These are phyloP conservation scores for Phytophthora sp. DNA, from an alignment of 352 stramenopile species.

Conservation along the genomic window DNA sequence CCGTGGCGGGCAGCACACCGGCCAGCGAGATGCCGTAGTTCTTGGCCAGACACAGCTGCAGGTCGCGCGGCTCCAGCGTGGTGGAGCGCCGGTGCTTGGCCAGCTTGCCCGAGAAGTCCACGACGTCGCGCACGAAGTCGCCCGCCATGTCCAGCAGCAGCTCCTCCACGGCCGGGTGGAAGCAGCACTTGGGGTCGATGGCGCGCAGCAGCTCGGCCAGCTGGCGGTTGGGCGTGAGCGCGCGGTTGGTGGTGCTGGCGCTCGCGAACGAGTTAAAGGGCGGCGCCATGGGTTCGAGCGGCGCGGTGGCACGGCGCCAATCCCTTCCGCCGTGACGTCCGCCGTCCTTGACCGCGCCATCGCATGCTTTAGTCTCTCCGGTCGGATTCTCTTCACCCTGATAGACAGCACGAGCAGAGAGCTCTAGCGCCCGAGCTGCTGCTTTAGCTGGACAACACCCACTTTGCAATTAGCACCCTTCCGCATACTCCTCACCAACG, in stretches of 20 bases:
- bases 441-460: too few relatives aligned
- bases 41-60: slow-evolving; percentile 86
- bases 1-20: slow-evolving; percentile 47
- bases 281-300: slow-evolving; percentile 36
- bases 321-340: too few relatives aligned
- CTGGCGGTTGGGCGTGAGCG: slow-evolving; percentile 74
- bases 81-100: slow-evolving; percentile 83
- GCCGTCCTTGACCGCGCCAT: too few relatives aligned
- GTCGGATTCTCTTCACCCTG: too few relatives aligned
- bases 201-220: slow-evolving; percentile 69
- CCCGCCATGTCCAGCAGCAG: slow-evolving; percentile 83
- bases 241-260: slow-evolving; percentile 49
- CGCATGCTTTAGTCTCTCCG: too few relatives aligned
- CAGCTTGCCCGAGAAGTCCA: slow-evolving; percentile 65
- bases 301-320: too few relatives aligned
- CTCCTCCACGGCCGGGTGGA: slow-evolving; percentile 83
- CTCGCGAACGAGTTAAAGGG: slow-evolving; percentile 47
- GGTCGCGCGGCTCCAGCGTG: slow-evolving; percentile 69
- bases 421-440: too few relatives aligned
- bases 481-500: not conserved
- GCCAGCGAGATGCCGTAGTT: slow-evolving; percentile 87
- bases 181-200: slow-evolving; percentile 75
- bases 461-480: slow-evolving; percentile 13
- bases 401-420: too few relatives aligned
- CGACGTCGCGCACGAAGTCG: slow-evolving; percentile 82